phyloP scores from a whole-genome alignment of 495 filamentous ascomycete species.

The Talaromyces trachyspermus region DNA sequence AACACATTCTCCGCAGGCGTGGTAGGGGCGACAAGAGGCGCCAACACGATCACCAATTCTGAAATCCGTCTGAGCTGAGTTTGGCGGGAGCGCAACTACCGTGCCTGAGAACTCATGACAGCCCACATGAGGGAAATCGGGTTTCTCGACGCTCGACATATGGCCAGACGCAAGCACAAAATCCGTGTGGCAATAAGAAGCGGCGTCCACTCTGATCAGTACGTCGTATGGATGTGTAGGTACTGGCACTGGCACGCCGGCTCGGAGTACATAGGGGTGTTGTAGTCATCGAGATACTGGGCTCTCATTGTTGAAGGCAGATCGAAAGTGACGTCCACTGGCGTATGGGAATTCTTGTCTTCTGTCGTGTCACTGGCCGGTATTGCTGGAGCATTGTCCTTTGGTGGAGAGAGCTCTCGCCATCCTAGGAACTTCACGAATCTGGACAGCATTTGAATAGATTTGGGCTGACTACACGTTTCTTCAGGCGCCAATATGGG shows the following conservation, averaged over 20 bases:
- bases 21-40: conserved; percentile 28
- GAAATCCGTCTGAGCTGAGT: conserved; percentile 35
- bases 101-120: conserved; percentile 47
- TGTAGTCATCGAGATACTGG: conserved; percentile 5
- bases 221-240: conserved; percentile 31
- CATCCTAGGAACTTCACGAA: too few relatives aligned
- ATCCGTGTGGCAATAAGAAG: conserved; percentile 55
- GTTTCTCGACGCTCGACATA: conserved; percentile 18
- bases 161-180: conserved; percentile 40
- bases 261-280: conserved; percentile 7
- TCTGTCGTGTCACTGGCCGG: neutral
- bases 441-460: too few relatives aligned
- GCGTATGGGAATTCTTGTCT: neutral
- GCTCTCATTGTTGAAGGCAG: conserved; percentile 4
- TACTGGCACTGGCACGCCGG: conserved; percentile 1
- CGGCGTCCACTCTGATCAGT: conserved; percentile 50
- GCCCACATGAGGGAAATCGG: conserved; percentile 37
- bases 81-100: conserved; percentile 45
- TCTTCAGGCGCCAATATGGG: too few relatives aligned
- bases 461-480: too few relatives aligned
- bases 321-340: neutral
- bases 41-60: conserved; percentile 37
- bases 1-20: conserved; percentile 30
- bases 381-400: too few relatives aligned
- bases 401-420: too few relatives aligned